Base-by-base conservation (phyloP, 2,329 filamentous ascomycete genomes). In the Colletotrichum aenigma region DNA sequence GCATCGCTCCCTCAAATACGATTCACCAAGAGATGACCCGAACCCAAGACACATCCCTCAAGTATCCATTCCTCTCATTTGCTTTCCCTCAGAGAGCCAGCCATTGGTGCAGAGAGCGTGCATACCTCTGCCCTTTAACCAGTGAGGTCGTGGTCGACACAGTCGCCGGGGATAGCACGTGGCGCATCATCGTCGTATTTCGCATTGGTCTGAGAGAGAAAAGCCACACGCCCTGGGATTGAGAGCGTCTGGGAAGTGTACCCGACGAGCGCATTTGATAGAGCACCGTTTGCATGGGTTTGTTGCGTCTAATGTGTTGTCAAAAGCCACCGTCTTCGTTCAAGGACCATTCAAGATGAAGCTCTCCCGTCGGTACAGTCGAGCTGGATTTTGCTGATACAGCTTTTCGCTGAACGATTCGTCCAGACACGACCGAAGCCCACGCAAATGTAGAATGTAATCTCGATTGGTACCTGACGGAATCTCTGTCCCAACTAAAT, bases 1-100 rank as follows among this genome's bases (percentile, higher is more conserved):
- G 48, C 71, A 70, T 70, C 9, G 18, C 36, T 69, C 48, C 24
- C 60, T 66, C 60, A 18, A 74, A 76, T 70, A 66, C 66, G 74
- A 74, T 38, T 30, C 24, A 16, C 38, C 8, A 26, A n/a, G 56
- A 38, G 66, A 76, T 74, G 74, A 66, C 71, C 70, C 66, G 71
- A 74, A 61, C 26, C 36, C 21, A 60, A 16, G 21, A 56, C 26
- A 21, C 43, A 6, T 21, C 10, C n/a, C 43, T 52, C 43, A 52
- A 52, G n/a, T 24, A 13, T 52, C 43, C n/a, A 13, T 52, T 52
- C 43, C 43, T 52, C 43, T 13, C 43, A 52, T 52, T 24, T 6
- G 43, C 38, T 48, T 8, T 48, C 38, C 18, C 10, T n/a, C 38
- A 34, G 34, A 43, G 16, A 30, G 26, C 62, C 18, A 65, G 62